phyloP scores from a whole-genome alignment of 2,329 filamentous ascomycete genomes.

The Emmonsiellopsis sp. region DNA sequence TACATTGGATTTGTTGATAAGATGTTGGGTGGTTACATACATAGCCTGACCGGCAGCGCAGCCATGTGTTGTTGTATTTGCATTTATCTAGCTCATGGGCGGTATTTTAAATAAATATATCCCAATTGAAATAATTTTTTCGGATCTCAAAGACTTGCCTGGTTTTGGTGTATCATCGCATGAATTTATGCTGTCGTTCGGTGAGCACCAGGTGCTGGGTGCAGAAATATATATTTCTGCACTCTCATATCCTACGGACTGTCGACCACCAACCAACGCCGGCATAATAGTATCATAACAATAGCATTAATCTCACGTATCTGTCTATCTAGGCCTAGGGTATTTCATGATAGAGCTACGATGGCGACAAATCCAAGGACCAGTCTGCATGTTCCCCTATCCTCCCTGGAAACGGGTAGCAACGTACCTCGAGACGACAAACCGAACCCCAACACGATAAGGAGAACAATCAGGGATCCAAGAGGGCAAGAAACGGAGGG shows the following conservation, averaged over 20 bases:
- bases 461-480: neutral
- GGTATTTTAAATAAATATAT: too few relatives aligned
- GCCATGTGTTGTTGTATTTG: neutral
- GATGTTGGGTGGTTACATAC: neutral
- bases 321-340: neutral
- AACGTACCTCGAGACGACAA: neutral
- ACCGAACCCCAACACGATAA: neutral
- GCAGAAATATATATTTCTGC: too few relatives aligned
- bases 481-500: slow-evolving; percentile 7
- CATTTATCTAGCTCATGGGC: neutral
- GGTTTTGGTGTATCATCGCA: too few relatives aligned
- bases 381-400: too few relatives aligned
- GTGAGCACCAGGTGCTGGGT: too few relatives aligned
- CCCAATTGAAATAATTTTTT: too few relatives aligned
- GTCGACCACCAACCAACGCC: neutral
- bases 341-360: neutral
- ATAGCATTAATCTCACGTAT: neutral
- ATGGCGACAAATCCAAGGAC: neutral
- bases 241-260: too few relatives aligned
- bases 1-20: neutral
- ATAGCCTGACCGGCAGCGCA: too few relatives aligned
- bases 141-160: too few relatives aligned
- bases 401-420: too few relatives aligned
- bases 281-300: neutral
- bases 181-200: too few relatives aligned